phyloP scores from a whole-genome alignment of 2,329 filamentous ascomycete genomes.

The Penicillium sp. region DNA sequence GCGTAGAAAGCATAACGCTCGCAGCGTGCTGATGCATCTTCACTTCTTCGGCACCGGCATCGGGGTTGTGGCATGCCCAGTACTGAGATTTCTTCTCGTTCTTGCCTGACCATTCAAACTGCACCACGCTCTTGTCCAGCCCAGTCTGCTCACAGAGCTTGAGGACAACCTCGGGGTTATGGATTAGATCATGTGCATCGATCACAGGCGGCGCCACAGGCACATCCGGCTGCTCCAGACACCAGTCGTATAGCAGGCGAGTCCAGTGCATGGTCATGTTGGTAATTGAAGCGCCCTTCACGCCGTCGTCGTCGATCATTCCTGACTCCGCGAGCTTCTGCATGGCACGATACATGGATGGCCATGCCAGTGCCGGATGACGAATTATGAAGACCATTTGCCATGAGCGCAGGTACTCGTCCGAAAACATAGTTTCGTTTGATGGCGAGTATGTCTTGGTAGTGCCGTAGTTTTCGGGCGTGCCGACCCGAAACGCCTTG shows the following conservation, averaged over 20 bases:
- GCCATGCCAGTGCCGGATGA: constrained; percentile 41
- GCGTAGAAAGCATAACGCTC: constrained; percentile 28
- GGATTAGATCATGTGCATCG: constrained; percentile 42
- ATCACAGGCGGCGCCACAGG: constrained; percentile 29
- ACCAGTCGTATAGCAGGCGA: constrained; percentile 38
- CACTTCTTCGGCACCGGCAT: not conserved
- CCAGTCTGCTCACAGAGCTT: constrained; percentile 30
- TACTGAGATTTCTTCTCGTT: constrained; percentile 5
- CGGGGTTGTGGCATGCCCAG: not conserved
- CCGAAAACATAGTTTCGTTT: constrained; percentile 37
- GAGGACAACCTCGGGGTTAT: constrained; percentile 26
- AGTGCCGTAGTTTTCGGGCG: constrained; percentile 12
- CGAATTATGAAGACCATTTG: constrained; percentile 38
- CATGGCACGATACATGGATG: constrained; percentile 38
- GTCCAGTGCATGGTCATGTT: constrained; percentile 33
- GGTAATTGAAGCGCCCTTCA: constrained; percentile 13
- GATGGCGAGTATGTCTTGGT: constrained; percentile 22
- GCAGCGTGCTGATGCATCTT: not conserved
- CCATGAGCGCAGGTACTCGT: constrained; percentile 35
- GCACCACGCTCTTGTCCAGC: constrained; percentile 30
- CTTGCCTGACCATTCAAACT: constrained; percentile 34
- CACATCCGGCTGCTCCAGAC: constrained; percentile 20
- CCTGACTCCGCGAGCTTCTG: constrained; percentile 17
- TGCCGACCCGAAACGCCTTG: constrained; percentile 14
- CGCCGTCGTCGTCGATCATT: constrained; percentile 15